Conservation (phyloP, 2,329 filamentous ascomycete species). For the Colletotrichum nymphaeae region DNA sequence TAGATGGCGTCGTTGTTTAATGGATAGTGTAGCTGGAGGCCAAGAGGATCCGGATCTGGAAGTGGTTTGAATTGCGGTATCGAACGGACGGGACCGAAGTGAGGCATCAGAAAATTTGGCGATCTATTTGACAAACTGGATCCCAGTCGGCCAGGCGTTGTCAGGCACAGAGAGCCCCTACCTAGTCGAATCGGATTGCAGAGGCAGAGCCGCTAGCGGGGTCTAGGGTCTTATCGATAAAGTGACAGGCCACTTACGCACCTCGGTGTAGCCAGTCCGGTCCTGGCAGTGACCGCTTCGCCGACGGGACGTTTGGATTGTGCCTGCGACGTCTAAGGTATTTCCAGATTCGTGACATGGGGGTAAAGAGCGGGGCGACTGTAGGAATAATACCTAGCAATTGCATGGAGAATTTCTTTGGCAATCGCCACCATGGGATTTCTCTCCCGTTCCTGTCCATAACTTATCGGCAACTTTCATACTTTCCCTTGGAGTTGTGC, state of each 20-base stretch:
- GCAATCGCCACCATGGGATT: slow-evolving; percentile 1
- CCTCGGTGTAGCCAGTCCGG: slow-evolving; percentile 13
- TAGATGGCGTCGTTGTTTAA: slow-evolving; percentile 14
- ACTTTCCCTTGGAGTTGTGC: background rate
- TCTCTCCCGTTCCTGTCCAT: slow-evolving; percentile 8
- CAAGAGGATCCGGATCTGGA: slow-evolving; percentile 28
- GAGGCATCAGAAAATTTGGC: slow-evolving; percentile 34
- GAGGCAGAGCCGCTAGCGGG: slow-evolving; percentile 28
- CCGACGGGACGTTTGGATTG: background rate
- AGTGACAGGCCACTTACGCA: slow-evolving; percentile 13
- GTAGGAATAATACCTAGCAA: background rate
- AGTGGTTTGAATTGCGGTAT: slow-evolving; percentile 22
- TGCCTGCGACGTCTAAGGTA: background rate
- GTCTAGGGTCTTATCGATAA: slow-evolving; percentile 27
- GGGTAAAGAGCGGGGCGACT: background rate
- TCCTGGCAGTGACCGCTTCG: background rate
- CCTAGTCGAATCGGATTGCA: slow-evolving; percentile 27
- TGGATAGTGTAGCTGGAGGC: slow-evolving; percentile 10
- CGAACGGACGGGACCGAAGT: slow-evolving; percentile 6
- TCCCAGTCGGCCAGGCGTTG: background rate
- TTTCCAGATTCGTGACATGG: background rate
- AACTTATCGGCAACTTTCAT: background rate
- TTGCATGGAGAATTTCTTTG: slow-evolving; percentile 13
- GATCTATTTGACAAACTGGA: slow-evolving; percentile 13
- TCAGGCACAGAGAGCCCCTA: slow-evolving; percentile 17